phyloP scores from a whole-genome alignment of 148 eudicot genomes.

The Fagopyrum esculentum region DNA sequence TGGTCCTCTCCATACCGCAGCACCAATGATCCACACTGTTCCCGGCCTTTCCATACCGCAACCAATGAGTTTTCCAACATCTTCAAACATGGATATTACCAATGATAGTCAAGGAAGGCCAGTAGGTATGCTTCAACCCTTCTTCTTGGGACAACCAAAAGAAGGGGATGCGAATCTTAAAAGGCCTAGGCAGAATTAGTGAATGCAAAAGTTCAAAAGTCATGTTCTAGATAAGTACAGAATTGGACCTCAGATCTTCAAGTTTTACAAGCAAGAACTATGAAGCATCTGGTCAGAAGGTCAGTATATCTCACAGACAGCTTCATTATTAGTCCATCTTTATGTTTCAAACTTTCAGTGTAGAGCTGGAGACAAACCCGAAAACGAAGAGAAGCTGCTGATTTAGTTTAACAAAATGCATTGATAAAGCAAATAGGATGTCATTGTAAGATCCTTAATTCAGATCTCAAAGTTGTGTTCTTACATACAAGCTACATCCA shows the following conservation, averaged over 20 bases:
- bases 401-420: background rate
- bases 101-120: constrained; percentile 23
- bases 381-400: background rate
- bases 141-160: constrained; percentile 22
- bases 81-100: constrained; percentile 21
- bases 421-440: background rate
- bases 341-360: background rate
- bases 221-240: constrained; percentile 12
- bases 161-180: constrained; percentile 27
- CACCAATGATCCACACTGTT: constrained; percentile 20
- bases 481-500: background rate
- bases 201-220: background rate
- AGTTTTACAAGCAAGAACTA: constrained; percentile 7
- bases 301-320: background rate
- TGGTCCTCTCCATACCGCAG: constrained; percentile 13
- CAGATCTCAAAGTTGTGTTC: background rate
- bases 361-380: background rate
- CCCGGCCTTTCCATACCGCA: constrained; percentile 30
- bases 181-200: constrained; percentile 48
- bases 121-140: constrained; percentile 24
- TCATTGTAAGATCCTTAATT: background rate
- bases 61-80: constrained; percentile 21
- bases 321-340: background rate
- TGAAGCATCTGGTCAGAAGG: constrained; percentile 5
- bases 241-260: background rate